These are phyloP conservation scores for Closterium sp. DNA, from an alignment of 139 green algal species.

Conservation along the genomic window DNA sequence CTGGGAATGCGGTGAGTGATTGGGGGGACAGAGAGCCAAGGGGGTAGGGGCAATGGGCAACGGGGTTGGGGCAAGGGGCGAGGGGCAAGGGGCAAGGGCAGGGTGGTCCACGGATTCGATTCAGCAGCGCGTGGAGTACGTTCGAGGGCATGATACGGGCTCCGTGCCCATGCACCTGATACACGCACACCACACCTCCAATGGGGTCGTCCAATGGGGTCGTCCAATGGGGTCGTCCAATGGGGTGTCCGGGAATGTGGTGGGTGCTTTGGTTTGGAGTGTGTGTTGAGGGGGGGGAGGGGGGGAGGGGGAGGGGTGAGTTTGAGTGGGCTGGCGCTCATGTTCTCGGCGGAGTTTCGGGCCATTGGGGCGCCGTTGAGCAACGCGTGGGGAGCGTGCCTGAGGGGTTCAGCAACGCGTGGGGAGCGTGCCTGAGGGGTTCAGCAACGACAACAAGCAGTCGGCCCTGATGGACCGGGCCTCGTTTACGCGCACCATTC, in stretches of 20 bases:
- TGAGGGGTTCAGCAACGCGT: conserved; percentile 87
- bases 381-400: conserved; percentile 85
- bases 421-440: conserved; percentile 74
- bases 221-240: too few species aligned
- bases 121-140: conserved; percentile 86
- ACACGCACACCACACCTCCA: conserved; percentile 54
- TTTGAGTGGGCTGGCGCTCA: too few species aligned
- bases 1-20: background rate
- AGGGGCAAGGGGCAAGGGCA: background rate
- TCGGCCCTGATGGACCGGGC: too few species aligned
- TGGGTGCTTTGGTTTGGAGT: background rate
- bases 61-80: too few species aligned
- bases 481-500: too few species aligned
- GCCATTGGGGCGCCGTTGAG: conserved; percentile 90
- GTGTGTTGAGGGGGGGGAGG: too few species aligned
- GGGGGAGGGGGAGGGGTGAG: too few species aligned
- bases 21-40: too few species aligned
- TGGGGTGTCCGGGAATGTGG: background rate
- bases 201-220: too few species aligned
- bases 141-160: conserved; percentile 78
- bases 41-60: too few species aligned
- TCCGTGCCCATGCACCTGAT: conserved; percentile 94
- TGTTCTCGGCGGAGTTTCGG: conserved; percentile 48
- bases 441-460: too few species aligned
- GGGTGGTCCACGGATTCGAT: conserved; percentile 90